Base-by-base conservation (phyloP, 2,329 filamentous ascomycete genomes). In the Fusarium protoensiforme region DNA sequence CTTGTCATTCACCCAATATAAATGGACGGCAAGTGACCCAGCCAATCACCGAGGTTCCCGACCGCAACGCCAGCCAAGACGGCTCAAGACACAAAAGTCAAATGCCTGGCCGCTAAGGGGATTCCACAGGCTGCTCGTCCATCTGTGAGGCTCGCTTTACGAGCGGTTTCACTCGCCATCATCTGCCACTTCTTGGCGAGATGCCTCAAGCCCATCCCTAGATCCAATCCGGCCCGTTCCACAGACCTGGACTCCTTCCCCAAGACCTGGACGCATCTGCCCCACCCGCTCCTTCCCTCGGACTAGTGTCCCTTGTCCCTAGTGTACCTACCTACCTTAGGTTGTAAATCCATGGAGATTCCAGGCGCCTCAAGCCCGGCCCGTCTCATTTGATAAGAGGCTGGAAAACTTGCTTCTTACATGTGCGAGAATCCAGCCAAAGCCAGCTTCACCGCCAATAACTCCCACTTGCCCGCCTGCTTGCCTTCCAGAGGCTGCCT, bases 121-220 rank as follows among this genome's bases (percentile, higher is more conserved):
- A 33, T 39, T 36, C 46, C 35, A 29, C 10, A 53, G 29, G 24
- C n/a, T 43, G 5, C 13, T 13, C 39, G 16, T 61, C 46, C 24
- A 33, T 18, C 41, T 35, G 22, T 31, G 24, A 41, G 60, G 46
- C 35, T 62, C 60, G 46, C 46, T 62, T 38, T 54, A 39, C 43
- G 22, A 54, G 43, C 18, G 35, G 18, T 54, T 56, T 38, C 35
- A 54, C 60, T 54, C 60, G 24, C 14, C 35, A 66, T 43, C 56
- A 62, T 59, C 67, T 71, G 71, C 67, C 71, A 73, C 57, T 51
- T 71, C 71, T 68, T 73, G 67, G 70, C 71, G 38, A 58, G 54
- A 71, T 64, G 63, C 67, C 48, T 36, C 46, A 14, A 29, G 43
- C 10, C 35, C 13, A 39, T 39, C 33, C 24, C 60, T 62, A 61